phyloP scores from a whole-genome alignment of 202 grass and related monocot species.

The Setaria viridis region DNA sequence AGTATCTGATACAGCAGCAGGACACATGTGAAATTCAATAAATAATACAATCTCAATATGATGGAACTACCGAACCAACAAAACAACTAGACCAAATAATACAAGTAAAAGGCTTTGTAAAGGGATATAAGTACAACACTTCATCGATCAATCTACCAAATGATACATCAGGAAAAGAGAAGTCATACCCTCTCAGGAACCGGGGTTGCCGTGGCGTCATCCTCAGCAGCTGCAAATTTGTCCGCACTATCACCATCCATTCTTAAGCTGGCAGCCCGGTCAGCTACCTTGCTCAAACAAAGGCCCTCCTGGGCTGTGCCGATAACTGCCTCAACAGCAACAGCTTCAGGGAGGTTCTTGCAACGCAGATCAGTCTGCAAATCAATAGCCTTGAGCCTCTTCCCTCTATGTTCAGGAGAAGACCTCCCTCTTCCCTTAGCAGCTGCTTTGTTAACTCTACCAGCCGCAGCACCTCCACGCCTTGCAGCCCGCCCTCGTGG shows the following conservation, averaged over 20 bases:
- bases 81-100: neutral
- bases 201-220: conserved; percentile 56
- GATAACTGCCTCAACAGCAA: conserved; percentile 30
- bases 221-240: conserved; percentile 65
- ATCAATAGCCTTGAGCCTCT: conserved; percentile 44
- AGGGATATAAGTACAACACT: neutral
- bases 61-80: neutral
- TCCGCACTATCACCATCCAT: conserved; percentile 74
- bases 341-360: conserved; percentile 20
- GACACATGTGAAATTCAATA: neutral
- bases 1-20: conserved; percentile 7
- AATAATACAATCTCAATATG: conserved; percentile 6
- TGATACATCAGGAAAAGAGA: neutral
- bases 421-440: conserved; percentile 47
- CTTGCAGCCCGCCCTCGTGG: conserved; percentile 49
- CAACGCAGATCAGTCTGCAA: conserved; percentile 50
- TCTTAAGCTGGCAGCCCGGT: conserved; percentile 35
- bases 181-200: conserved; percentile 73
- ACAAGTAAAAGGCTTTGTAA: neutral
- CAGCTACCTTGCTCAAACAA: conserved; percentile 46
- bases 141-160: neutral
- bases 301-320: conserved; percentile 47
- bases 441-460: conserved; percentile 53
- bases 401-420: conserved; percentile 45
- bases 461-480: conserved; percentile 48